These are phyloP conservation scores for Moniliella sp. DNA, from an alignment of 1,284 basidiomycete species.

Conservation along the genomic window DNA sequence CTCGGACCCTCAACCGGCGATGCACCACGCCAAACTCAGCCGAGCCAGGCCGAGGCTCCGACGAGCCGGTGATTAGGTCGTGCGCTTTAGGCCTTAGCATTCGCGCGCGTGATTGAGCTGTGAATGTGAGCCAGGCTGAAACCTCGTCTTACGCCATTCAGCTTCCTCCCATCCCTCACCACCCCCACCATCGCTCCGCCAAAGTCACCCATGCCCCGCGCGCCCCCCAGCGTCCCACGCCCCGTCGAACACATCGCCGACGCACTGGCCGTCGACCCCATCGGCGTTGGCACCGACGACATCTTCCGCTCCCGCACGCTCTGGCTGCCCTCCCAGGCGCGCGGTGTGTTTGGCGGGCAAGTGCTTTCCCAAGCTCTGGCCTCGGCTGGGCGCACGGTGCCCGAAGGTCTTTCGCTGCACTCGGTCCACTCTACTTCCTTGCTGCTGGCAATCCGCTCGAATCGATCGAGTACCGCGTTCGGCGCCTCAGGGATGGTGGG, in stretches of 20 bases:
- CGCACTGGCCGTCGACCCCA: slow-evolving; percentile 18
- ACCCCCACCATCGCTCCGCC: too few species aligned
- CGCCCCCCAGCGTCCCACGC: too few species aligned
- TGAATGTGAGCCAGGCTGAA: too few species aligned
- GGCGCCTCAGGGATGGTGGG: slow-evolving; percentile 22
- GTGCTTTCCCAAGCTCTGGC: slow-evolving; percentile 23
- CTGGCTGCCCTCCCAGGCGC: slow-evolving; percentile 19
- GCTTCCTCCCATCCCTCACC: too few species aligned
- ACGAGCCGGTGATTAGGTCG: too few species aligned
- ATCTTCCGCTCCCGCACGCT: slow-evolving; percentile 5
- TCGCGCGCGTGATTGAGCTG: too few species aligned
- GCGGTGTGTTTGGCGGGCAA: slow-evolving; percentile 29
- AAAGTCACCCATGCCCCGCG: too few species aligned
- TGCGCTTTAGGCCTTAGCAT: too few species aligned
- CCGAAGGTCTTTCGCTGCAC: slow-evolving; percentile 12
- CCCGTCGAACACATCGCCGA: slow-evolving; percentile 11
- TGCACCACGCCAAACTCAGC: too few species aligned
- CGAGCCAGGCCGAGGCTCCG: too few species aligned
- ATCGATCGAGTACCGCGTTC: slow-evolving; percentile 23
- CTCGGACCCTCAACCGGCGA: too few species aligned
- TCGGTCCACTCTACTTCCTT: slow-evolving; percentile 30
- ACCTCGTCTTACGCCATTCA: too few species aligned
- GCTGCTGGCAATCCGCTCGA: slow-evolving; percentile 13
- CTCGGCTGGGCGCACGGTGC: slow-evolving; percentile 17
- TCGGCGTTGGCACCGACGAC: slow-evolving; percentile 5